Percentiles rank a stretch among this genome's conserved stretches.
phyloP scores from a whole-genome alignment of 1,284 basidiomycete genomes.

The Abortiporus biennis region DNA sequence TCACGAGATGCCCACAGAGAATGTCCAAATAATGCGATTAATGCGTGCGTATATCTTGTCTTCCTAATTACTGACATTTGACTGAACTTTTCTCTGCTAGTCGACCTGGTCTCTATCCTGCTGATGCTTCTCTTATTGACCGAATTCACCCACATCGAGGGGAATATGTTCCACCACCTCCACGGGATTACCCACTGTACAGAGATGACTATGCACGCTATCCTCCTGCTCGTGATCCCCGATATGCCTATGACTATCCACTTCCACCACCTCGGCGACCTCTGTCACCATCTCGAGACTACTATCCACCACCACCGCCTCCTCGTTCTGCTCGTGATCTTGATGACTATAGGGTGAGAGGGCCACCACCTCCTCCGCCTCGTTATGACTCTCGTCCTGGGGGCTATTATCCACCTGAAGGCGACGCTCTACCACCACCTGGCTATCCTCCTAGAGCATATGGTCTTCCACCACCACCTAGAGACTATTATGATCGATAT shows the following conservation, averaged over 20 bases:
- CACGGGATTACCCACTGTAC: constrained; percentile 39
- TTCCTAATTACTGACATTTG: no score
- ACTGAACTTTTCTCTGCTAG: no score
- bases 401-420: constrained; percentile 31
- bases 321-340: constrained; percentile 50
- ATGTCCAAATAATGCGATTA: constrained; percentile 55
- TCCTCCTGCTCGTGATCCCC: constrained; percentile 39
- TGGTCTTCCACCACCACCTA: constrained; percentile 39
- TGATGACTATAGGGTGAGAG: constrained; percentile 59
- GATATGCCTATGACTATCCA: constrained; percentile 49
- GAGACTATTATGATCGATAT: constrained; percentile 53
- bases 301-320: constrained; percentile 41
- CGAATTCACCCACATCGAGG: constrained; percentile 39
- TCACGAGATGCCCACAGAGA: no score
- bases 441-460: constrained; percentile 38
- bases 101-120: constrained; percentile 26
- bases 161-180: constrained; percentile 40
- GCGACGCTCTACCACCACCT: constrained; percentile 24
- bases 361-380: constrained; percentile 30
- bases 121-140: constrained; percentile 49
- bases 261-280: constrained; percentile 51
- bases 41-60: constrained; percentile 11
- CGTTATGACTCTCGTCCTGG: constrained; percentile 38
- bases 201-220: constrained; percentile 50
- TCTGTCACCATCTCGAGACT: constrained; percentile 56